Percentiles rank a stretch among this genome's conserved stretches.
phyloP scores from a whole-genome alignment of 768 basidiomycete species.

The Rhizopogon salebrosus region DNA sequence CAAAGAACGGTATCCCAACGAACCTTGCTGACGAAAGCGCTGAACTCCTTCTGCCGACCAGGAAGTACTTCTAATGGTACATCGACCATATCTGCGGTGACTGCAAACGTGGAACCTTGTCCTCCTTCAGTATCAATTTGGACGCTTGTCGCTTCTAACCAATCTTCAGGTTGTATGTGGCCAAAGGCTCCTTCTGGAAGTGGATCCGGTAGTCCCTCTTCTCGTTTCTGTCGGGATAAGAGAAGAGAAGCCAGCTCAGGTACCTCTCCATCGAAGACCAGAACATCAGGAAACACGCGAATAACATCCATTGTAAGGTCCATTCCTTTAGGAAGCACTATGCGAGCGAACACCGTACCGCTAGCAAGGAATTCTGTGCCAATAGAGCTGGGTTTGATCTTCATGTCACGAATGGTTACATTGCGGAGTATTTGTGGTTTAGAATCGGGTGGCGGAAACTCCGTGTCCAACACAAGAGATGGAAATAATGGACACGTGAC shows the following conservation, averaged over 20 bases:
- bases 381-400: constrained; percentile 41
- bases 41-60: constrained; percentile 71
- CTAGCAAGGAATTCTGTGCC: constrained; percentile 54
- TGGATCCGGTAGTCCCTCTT: constrained; percentile 55
- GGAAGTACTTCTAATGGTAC: constrained; percentile 76
- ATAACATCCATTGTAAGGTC: constrained; percentile 58
- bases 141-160: constrained; percentile 48
- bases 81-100: constrained; percentile 64
- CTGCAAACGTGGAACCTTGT: constrained; percentile 49
- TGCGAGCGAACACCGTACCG: constrained; percentile 58
- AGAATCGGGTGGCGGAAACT: constrained; percentile 63
- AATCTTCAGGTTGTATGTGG: constrained; percentile 65
- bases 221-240: constrained; percentile 25
- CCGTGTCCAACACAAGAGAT: constrained; percentile 36
- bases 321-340: constrained; percentile 69
- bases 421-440: constrained; percentile 63
- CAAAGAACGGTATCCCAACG: neutral
- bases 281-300: constrained; percentile 66
- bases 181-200: constrained; percentile 72
- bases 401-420: constrained; percentile 75
- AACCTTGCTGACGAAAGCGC: constrained; percentile 75
- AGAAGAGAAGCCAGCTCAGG: constrained; percentile 25
- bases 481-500: constrained; percentile 56
- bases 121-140: constrained; percentile 37
- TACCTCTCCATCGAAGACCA: constrained; percentile 72